Base-by-base conservation (phyloP, 2,329 filamentous ascomycete species). In the Aspergillus tubingensis region DNA sequence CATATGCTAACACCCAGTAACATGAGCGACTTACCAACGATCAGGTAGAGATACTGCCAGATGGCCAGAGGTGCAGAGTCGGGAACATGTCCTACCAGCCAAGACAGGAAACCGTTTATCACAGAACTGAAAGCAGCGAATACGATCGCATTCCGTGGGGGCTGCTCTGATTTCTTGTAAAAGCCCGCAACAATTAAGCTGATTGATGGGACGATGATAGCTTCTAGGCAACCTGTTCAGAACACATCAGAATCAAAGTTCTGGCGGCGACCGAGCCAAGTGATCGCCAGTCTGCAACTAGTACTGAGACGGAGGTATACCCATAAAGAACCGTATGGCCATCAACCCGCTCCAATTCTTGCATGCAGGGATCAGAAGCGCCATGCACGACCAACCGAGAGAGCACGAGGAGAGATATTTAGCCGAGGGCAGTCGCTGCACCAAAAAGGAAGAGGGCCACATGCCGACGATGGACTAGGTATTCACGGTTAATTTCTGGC, bases 31-130 rank as follows among this genome's bases (percentile, higher is more conserved):
- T 17, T 19, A 63, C 62, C 53, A 81, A 76, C 66, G 27, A 85
- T 77, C 59, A 84, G 80, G 68, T 84, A 86, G 76, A 86, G 82
- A 78, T 82, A 85, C 53, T 81, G 77, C 84, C 84, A 86, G 7
- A 81, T 82, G n/a, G 76, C 76, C 15, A 86, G 51, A 3, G 63
- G 49, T 2, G 64, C 67, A 19, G 69, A 60, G 48, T 79, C 72
- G n/a, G 77, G 65, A 54, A 85, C 78, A 57, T 86, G 83, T 0
- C 85, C 84, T 21, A 86, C 74, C 4, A 79, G 83, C 65, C 82
- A 87, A 5, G 84, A 72, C 6, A 74, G 60, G 49, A 76, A 70
- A 3, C 72, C 72, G 19, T 71, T 73, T 21, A 72, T 65, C 5
- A 71, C 64, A 5, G 68, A 70, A 49, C 68, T 70, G 38, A 73